phyloP scores from a whole-genome alignment of 2,329 filamentous ascomycete genomes.

The Pseudopyricularia javanii region DNA sequence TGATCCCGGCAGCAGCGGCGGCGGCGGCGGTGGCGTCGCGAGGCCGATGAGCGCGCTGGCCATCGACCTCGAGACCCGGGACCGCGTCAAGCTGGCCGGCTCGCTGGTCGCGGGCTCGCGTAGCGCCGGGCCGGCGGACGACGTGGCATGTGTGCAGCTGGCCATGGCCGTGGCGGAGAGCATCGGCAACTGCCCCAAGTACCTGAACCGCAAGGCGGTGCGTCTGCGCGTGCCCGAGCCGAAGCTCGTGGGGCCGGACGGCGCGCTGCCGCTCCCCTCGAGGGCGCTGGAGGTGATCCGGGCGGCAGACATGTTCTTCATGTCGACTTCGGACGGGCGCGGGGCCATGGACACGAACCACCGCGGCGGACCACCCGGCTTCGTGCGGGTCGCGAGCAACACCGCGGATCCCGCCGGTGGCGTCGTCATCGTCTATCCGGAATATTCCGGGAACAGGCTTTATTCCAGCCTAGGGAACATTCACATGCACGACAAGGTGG shows the following conservation, averaged over 20 bases:
- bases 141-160: slow-evolving; percentile 31
- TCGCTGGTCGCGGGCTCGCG: slow-evolving; percentile 53
- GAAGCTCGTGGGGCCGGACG: slow-evolving; percentile 18
- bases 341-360: slow-evolving; percentile 73
- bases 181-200: slow-evolving; percentile 79
- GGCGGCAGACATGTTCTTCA: slow-evolving; percentile 62
- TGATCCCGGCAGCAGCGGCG: neutral
- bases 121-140: slow-evolving; percentile 13
- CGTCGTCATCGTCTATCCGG: slow-evolving; percentile 58
- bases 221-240: slow-evolving; percentile 40
- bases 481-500: slow-evolving; percentile 50
- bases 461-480: slow-evolving; percentile 81
- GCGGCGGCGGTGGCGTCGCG: slow-evolving; percentile 11
- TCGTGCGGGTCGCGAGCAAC: slow-evolving; percentile 56
- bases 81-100: slow-evolving; percentile 63
- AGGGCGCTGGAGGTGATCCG: slow-evolving; percentile 49
- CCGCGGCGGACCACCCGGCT: slow-evolving; percentile 62
- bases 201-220: slow-evolving; percentile 64
- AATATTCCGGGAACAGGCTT: slow-evolving; percentile 73
- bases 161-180: slow-evolving; percentile 60
- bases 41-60: slow-evolving; percentile 40
- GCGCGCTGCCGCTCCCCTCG: slow-evolving; percentile 30
- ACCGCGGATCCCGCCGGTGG: slow-evolving; percentile 10
- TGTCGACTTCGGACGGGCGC: slow-evolving; percentile 52
- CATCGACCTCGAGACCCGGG: slow-evolving; percentile 53